Conservation (phyloP, 176 grass and related monocot genomes). For the Hsuehochloa calcarea region DNA sequence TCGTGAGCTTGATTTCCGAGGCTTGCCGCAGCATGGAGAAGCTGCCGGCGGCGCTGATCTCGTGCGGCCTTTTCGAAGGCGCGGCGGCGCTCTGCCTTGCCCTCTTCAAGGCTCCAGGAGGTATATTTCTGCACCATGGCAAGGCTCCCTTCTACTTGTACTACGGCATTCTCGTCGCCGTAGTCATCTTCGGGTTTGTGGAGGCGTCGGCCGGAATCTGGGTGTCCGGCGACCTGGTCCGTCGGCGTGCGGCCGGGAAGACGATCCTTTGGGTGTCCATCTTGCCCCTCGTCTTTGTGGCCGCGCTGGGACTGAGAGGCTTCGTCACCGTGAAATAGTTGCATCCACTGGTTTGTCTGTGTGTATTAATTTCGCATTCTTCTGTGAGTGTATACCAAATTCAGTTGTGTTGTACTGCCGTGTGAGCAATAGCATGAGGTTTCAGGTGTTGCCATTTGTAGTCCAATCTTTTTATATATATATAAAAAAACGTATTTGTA, state of each 20-base stretch:
- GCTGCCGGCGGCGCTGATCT: not conserved
- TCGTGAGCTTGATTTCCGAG: too few species aligned
- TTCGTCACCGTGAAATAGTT: too few species aligned
- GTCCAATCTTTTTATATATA: too few species aligned
- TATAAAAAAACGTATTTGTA: too few species aligned
- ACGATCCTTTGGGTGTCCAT: not conserved
- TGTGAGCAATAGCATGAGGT: too few species aligned
- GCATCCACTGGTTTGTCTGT: too few species aligned
- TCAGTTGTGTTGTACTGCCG: too few species aligned
- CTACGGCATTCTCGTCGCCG: not conserved
- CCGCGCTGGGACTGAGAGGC: too few species aligned
- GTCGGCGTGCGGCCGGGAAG: not conserved
- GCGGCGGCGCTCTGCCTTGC: not conserved
- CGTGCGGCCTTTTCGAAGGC: not conserved
- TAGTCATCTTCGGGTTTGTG: not conserved
- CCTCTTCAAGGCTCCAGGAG: slow-evolving; percentile 6
- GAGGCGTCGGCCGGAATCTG: not conserved
- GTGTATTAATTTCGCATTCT: too few species aligned
- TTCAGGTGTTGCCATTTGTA: too few species aligned
- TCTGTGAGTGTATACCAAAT: too few species aligned
- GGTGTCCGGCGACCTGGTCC: not conserved
- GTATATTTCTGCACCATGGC: slow-evolving; percentile 6
- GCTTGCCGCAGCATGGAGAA: not conserved
- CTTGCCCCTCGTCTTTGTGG: not conserved
- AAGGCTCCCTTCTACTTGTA: not conserved